Evolutionary conservation across 441 rosid species (phyloP), one percentile per base, ranked within the genome.

Genomic region (Adansonia grandidieri): DNA sequence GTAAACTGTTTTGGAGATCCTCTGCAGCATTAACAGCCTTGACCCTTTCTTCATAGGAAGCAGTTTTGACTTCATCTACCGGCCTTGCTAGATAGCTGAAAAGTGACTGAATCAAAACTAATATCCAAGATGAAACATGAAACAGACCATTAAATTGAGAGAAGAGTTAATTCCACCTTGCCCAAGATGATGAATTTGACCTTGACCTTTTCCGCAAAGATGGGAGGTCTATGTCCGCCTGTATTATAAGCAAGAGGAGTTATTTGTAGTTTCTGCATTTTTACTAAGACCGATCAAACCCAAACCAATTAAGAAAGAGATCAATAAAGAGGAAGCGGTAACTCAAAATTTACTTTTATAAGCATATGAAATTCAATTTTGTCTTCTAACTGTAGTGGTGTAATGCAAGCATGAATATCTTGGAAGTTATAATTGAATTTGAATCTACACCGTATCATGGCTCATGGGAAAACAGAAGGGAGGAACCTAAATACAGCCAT

Each of bases 31-130:
- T 80, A 9, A 78, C 19, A 77, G 89, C 88, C 28, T 57, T 45
- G 44, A 37, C 65, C 64, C 86, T 82, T 67, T 87, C 93, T 84
- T 89, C 87, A 64, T 77, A 78, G n/a, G 89, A 72, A 10, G 93
- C 95, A 63, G 75, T 64, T 75, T 74, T 86, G 79, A 85, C 74
- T 79, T 90, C 92, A 4, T 85, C 83, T 20, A 81, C 44, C 42
- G 91, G 94, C 37, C 92, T 88, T 15, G 82, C 88, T 56, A 78
- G 44, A 64, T 89, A 86, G 80, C 94, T 89, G 82, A 80, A 75
- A 13, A 44, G 11, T 6, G 60, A 28, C 6, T 20, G 15, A 28
- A 56, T 75, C 20, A 28, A 24, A 51, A 20, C 32, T 20, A 62
- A 71, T 6, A 77, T 57, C 75, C 69, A 47, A 56, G 54, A 61